phyloP scores from a whole-genome alignment of 345 rosid genomes.

The Boechera divaricarpa region DNA sequence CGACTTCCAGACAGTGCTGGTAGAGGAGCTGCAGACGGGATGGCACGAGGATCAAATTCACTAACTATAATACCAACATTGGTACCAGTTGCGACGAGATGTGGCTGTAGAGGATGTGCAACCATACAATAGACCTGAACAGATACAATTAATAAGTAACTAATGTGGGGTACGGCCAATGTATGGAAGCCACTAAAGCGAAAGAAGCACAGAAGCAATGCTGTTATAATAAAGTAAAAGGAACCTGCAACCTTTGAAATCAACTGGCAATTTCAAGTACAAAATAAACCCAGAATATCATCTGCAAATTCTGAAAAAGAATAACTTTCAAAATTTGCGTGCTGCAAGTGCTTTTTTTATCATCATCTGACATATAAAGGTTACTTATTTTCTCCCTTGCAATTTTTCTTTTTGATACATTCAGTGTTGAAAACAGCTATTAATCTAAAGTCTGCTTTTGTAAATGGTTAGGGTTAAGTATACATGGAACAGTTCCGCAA shows the following conservation, averaged over 20 bases:
- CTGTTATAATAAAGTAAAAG: conserved; percentile 10
- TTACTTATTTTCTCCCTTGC: not conserved
- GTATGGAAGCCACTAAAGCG: conserved; percentile 8
- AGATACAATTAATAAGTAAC: conserved; percentile 42
- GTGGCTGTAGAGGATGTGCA: conserved; percentile 98
- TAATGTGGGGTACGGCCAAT: conserved; percentile 33
- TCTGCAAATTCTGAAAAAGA: not conserved
- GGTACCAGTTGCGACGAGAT: conserved; percentile 96
- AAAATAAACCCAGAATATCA: conserved; percentile 12
- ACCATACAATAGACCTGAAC: conserved; percentile 97
- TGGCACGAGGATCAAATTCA: conserved; percentile 92
- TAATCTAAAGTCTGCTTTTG: conserved; percentile 9
- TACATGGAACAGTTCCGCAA: conserved; percentile 4
- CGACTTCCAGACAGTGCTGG: conserved; percentile 82
- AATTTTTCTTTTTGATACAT: not conserved
- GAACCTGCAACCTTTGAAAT: conserved; percentile 8
- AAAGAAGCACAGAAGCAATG: conserved; percentile 14
- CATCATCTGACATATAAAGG: not conserved
- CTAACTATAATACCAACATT: conserved; percentile 91
- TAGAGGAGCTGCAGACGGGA: conserved; percentile 90
- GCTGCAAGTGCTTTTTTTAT: not conserved
- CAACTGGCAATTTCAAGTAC: conserved; percentile 21
- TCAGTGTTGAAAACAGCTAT: conserved; percentile 31
- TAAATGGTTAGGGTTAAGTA: conserved; percentile 7
- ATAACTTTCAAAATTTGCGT: not conserved